phyloP scores from a whole-genome alignment of 164 flowering plant species.

The Umbellularia californica region DNA sequence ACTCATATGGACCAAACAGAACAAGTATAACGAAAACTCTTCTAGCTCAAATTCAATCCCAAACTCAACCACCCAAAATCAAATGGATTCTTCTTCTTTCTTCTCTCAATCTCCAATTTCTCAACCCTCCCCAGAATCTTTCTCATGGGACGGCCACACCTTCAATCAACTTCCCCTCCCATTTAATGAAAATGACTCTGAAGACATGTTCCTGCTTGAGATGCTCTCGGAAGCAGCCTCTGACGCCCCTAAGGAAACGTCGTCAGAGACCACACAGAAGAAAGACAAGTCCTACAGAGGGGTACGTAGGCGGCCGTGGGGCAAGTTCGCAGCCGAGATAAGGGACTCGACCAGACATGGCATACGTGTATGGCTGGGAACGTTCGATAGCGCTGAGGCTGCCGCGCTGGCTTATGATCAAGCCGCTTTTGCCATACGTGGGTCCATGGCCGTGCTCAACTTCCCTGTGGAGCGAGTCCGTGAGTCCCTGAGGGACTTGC shows the following conservation, averaged over 20 bases:
- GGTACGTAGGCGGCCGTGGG: conserved; percentile 60
- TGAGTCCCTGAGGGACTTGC: conserved; percentile 43
- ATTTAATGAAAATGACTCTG: conserved; percentile 49
- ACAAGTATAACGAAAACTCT: not conserved
- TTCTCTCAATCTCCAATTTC: conserved; percentile 19
- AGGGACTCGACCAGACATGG: conserved; percentile 71
- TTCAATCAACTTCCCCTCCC: conserved; percentile 27
- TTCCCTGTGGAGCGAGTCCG: conserved; percentile 46
- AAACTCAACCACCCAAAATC: conserved; percentile 8
- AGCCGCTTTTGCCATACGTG: conserved; percentile 56
- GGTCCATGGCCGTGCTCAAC: conserved; percentile 49
- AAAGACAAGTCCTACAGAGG: conserved; percentile 29
- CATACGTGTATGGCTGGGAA: conserved; percentile 67
- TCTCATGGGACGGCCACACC: conserved; percentile 8
- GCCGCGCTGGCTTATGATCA: conserved; percentile 78
- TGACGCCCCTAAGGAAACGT: not conserved
- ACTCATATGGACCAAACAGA: not conserved
- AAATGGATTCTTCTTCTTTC: conserved; percentile 2
- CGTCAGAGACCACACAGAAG: conserved; percentile 6
- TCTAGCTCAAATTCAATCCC: not conserved
- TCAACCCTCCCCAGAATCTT: conserved; percentile 17
- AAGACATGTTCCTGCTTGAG: conserved; percentile 45
- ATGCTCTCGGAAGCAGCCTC: conserved; percentile 9
- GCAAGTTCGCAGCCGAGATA: conserved; percentile 68
- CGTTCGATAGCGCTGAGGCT: conserved; percentile 69